Evolutionary conservation across 2,329 filamentous ascomycete species (phyloP), one percentile per base, ranked within the genome.

Genomic region (Colletotrichum incanum): DNA sequence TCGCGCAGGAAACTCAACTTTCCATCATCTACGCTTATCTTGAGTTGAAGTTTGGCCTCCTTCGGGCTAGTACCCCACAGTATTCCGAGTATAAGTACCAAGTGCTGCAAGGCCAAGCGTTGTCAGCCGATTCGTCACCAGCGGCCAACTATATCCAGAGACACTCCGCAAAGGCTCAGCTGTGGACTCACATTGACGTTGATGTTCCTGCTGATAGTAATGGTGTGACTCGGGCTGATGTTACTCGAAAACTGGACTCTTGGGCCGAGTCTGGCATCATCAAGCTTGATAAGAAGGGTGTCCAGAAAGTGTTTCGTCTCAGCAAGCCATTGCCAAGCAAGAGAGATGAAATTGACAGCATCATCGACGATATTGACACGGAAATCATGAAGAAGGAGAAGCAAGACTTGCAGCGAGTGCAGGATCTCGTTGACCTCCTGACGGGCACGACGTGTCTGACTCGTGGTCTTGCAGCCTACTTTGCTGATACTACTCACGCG

Each of bases 1-100:
- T 1, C 5, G 2, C 7, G 4, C 26, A 72, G 69, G 69, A 72
- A 56, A 72, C 65, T 1, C 69, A 72, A 37, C 23, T 72, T 31
- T 72, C 69, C 49, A 86, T 88, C 62, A 84, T 92, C 20, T 90
- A 90, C 63, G 88, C 90, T 0, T 85, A 88, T n/a, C 80, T 92
- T 1, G 90, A 92, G 76, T 81, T 92, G 5, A 86, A 85, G 3
- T 91, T 90, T 71, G 82, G 82, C 0, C 81, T 91, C 0, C 82
- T 92, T 39, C 84, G 90, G 28, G 89, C 86, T 20, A 86, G 85
- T 23, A 91, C 86, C 0, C 88, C 86, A 0, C 87, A 90, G 50
- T 92, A 91, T 72, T 86, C 83, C 9, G 81, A 84, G 1, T 92
- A 91, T 77, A 84, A 83, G 41, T 92, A 71, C 3, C 61, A 70